Evolutionary conservation across 139 green algal genomes (phyloP), one percentile per base, ranked within the genome.

Genomic region (Haematococcus lacustris): DNA sequence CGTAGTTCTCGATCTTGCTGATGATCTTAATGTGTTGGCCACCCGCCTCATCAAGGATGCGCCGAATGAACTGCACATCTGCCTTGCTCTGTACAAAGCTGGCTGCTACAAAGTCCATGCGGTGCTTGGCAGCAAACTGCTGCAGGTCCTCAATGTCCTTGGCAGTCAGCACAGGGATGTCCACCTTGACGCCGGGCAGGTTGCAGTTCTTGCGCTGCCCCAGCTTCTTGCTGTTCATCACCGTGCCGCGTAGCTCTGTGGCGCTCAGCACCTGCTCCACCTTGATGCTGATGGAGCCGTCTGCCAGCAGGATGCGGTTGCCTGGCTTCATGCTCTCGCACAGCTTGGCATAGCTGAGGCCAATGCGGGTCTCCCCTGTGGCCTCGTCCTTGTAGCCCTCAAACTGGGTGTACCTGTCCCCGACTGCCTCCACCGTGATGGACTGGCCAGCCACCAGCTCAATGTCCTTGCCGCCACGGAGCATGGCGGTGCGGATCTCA

Each of bases 91-190:
- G 85, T 43, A 87, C 82, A 74, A 90, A 90, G 30, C 65, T 82
- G 3, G 85, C 87, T 3, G 87, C 87, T 28, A 92, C 77, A 73
- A 85, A 90, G 71, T 81, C 79, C 71, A 84, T 80, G 69, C 83
- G 68, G 70, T 91, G 78, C 74, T 86, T 85, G 33, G 73, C 74
- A 7, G 75, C 79, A 73, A 89, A 91, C 65, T 85, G 74, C 76
- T 87, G 73, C 53, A 91, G 70, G 75, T 91, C 86, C 28, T 83
- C 67, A 38, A 91, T 84, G 76, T 91, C 84, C 73, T 91, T 88
- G 28, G 82, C 78, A 38, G 81, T 88, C 41, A 91, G 75, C 57
- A 91, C 86, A n/a, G 86, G 86, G 41, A 95, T 84, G 70, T 95
- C 88, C 51, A 95, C 89, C 67, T 85, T 78, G 33, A 82, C 73